These are phyloP conservation scores for Marvania coccoides DNA, from an alignment of 139 green algal genomes.

Conservation along the genomic window DNA sequence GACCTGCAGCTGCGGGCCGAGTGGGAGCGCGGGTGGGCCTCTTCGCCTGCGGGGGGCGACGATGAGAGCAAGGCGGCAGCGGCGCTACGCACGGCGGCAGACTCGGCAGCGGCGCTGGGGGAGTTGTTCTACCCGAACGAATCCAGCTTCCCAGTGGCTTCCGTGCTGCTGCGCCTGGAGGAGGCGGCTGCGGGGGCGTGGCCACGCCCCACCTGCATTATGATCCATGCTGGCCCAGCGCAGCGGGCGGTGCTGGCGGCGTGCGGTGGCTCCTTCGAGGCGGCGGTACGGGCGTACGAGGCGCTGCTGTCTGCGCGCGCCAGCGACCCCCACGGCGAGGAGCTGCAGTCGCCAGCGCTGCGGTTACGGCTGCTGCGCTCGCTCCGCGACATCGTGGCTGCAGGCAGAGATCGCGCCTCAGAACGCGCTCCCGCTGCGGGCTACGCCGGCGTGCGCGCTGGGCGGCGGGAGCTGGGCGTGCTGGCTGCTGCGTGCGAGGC, in stretches of 20 bases:
- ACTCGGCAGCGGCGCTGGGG: conserved; percentile 36
- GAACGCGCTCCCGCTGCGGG: conserved; percentile 1
- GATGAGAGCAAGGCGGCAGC: not conserved
- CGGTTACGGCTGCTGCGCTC: conserved; percentile 25
- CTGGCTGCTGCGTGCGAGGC: conserved; percentile 26
- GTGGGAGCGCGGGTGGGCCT: conserved; percentile 1
- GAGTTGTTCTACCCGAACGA: conserved; percentile 54
- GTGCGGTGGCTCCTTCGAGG: conserved; percentile 19
- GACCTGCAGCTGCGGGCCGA: conserved; percentile 58
- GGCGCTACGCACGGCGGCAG: conserved; percentile 27
- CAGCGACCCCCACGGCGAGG: conserved; percentile 16
- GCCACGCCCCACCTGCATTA: conserved; percentile 21
- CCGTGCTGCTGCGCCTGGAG: conserved; percentile 67
- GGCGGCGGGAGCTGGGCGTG: conserved; percentile 11
- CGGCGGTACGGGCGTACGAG: conserved; percentile 22
- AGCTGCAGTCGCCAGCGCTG: conserved; percentile 22
- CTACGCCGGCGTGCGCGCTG: not conserved
- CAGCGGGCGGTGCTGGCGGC: not conserved
- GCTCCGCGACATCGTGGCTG: conserved; percentile 4
- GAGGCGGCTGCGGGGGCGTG: conserved; percentile 59
- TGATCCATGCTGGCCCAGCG: not conserved
- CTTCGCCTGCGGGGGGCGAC: not conserved
- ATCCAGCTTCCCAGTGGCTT: conserved; percentile 46
- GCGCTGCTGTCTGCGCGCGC: conserved; percentile 14
- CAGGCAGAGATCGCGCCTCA: not conserved